Base-by-base conservation (phyloP, 176 grass and related monocot species). In the Oryza meyeriana region DNA sequence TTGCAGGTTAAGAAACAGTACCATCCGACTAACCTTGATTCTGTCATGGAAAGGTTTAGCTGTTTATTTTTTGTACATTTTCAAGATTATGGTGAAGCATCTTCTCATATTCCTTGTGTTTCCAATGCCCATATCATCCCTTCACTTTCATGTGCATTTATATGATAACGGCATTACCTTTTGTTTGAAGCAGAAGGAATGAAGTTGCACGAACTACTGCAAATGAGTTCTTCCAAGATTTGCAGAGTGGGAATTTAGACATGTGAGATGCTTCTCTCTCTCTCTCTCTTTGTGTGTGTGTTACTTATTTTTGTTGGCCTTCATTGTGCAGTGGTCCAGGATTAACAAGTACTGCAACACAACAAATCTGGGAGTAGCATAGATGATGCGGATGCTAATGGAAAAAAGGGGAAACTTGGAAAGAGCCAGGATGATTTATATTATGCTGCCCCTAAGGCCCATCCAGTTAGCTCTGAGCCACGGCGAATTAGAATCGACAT, bases 1-100 rank as follows among this genome's bases (percentile, higher is more conserved):
- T 69, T 84, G 79, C 90, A 99, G 97, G 97, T 80, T 99, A 45
- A 99, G 84, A 87, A 90, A 99, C 57, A 99, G 77, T 99, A 99
- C 77, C 97, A 99, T 83, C 97, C 97, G 6, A 99, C 93, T 72
- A 94, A 96, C 52, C 90, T 99, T 64, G 93, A 96, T 74, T 71
- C 78, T 72, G 93, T 94, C 45, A 92, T 96, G 59, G 91, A 99
- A 83, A 94, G 90, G 97, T 99, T 99, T 78, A 81, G 81, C n/a
- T 74, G 26, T 35, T 83, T 83, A 63, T 32, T 8, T 48, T 78
- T 73, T 38, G 30, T 86, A 26, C 32, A 63, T 29, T 90, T 74
- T n/a, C 27, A 74, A 24, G 7, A 35, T 83, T 48, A 17, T 74
- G 33, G 13, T 83, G 59, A 47, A 24, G 29, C 28, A 64, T 72